Evolutionary conservation across 2,329 filamentous ascomycete species (phyloP).

Genomic region (Tolypocladium sp.): DNA sequence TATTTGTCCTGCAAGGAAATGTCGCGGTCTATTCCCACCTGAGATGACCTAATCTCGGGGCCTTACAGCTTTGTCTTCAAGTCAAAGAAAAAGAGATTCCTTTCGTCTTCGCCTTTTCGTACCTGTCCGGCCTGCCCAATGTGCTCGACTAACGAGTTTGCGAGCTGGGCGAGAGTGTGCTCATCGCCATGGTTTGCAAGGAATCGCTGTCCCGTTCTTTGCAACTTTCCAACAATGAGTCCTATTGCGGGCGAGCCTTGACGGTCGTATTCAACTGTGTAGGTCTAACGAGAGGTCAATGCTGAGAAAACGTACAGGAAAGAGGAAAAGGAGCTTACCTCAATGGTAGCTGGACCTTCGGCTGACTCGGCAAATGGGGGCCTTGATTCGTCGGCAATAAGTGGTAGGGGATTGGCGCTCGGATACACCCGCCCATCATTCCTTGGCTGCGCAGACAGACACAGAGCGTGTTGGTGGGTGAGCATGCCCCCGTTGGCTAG

Average conservation of each 20-base stretch:
- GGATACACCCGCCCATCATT: constrained; percentile 6
- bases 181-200: constrained; percentile 17
- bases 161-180: constrained; percentile 9
- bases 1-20: no score
- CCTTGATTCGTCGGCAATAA: constrained; percentile 1
- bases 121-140: constrained; percentile 10
- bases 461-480: constrained; percentile 56
- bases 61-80: constrained; percentile 6
- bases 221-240: constrained; percentile 12
- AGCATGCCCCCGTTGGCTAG: constrained; percentile 57
- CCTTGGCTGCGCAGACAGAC: constrained; percentile 39
- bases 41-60: no score
- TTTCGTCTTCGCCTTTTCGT: constrained; percentile 1
- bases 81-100: constrained; percentile 10
- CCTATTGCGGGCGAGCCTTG: constrained; percentile 8
- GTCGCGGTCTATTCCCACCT: no score
- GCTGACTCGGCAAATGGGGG: constrained; percentile 10
- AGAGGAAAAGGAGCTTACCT: constrained; percentile 8
- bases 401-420: constrained; percentile 6
- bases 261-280: constrained; percentile 20
- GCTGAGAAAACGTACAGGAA: background rate
- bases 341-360: constrained; percentile 12
- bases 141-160: constrained; percentile 5
- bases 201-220: constrained; percentile 12
- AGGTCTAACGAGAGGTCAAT: constrained; percentile 11